Base-by-base conservation (phyloP, 2,329 filamentous ascomycete species). In the Alternaria hordeiaustralica region DNA sequence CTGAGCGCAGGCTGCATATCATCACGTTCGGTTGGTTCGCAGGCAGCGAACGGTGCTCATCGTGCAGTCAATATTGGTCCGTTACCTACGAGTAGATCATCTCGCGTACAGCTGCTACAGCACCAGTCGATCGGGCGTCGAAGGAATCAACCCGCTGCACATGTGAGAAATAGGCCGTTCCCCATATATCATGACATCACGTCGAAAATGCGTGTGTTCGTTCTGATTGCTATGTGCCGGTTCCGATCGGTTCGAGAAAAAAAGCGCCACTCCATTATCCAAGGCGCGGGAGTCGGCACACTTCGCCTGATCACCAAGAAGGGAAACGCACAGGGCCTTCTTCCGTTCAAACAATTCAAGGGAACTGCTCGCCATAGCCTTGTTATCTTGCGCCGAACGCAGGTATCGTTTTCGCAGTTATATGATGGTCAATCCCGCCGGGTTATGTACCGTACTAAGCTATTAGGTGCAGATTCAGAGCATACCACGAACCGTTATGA, bases 11-110 rank as follows among this genome's bases (percentile, higher is more conserved):
- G 55, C 62, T 63, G 66, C 68, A 65, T 62, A 54, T 53, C 60
- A 68, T 70, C 65, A 73, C 68, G 70, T 60, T 61, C 59, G 49
- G 66, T 66, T 67, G 58, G 50, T 67, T 63, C 63, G 56, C 65
- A 58, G 59, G 50, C 62, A 63, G 51, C 55, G 36, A 66, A 66
- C 55, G 55, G 61, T 60, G 33, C 46, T 55, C 55, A 62, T 58
- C 55, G 30, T 67, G 64, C 63, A 57, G 45, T 46, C 53, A 60
- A 45, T 51, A 43, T 65, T 56, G 60, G 47, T 23, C 58, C 55
- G 58, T 36, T 60, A 49, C 54, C 21, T 60, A 49, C 54, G 21
- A 18, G 56, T 64, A 33, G 41, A 53, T 55, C 18, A 44, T 61
- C 47, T 58, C 53, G 23, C 51, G 55, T 20, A 47, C 36, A 41